Evolutionary conservation across 192 early-diverging fungal genomes (phyloP).

Genomic region (Pilobolus umbonatus): DNA sequence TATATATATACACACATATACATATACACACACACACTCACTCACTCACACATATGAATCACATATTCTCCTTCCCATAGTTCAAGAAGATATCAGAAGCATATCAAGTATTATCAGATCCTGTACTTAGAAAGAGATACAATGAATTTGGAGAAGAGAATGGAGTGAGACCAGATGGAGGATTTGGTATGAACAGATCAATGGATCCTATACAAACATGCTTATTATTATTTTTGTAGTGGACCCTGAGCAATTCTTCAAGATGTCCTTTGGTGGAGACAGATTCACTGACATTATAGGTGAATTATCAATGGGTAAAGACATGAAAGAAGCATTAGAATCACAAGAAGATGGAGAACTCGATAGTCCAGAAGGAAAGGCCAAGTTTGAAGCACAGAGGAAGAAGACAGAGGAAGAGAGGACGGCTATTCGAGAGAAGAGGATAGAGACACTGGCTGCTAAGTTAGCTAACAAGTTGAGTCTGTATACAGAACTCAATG

Average conservation of each 20-base stretch:
- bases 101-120: conserved; percentile 94
- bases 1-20: not conserved
- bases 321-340: conserved; percentile 79
- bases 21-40: not conserved
- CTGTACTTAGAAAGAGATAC: conserved; percentile 78
- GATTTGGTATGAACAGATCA: conserved; percentile 44
- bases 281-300: conserved; percentile 95
- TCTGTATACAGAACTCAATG: conserved; percentile 56
- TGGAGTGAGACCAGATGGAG: conserved; percentile 56
- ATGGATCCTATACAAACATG: not conserved
- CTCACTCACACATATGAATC: not conserved
- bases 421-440: conserved; percentile 46
- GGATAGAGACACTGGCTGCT: conserved; percentile 66
- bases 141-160: conserved; percentile 79
- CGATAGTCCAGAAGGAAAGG: conserved; percentile 48
- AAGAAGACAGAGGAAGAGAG: conserved; percentile 57
- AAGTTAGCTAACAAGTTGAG: conserved; percentile 76
- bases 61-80: conserved; percentile 16
- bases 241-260: conserved; percentile 94
- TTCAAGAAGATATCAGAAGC: conserved; percentile 97
- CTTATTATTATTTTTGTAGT: conserved; percentile 38
- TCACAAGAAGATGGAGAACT: conserved; percentile 44
- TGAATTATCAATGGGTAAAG: conserved; percentile 92
- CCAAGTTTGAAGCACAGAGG: conserved; percentile 51
- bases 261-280: conserved; percentile 94